Base-by-base conservation (phyloP, 176 grass and related monocot species). In the Cenchrus fungigraminus region DNA sequence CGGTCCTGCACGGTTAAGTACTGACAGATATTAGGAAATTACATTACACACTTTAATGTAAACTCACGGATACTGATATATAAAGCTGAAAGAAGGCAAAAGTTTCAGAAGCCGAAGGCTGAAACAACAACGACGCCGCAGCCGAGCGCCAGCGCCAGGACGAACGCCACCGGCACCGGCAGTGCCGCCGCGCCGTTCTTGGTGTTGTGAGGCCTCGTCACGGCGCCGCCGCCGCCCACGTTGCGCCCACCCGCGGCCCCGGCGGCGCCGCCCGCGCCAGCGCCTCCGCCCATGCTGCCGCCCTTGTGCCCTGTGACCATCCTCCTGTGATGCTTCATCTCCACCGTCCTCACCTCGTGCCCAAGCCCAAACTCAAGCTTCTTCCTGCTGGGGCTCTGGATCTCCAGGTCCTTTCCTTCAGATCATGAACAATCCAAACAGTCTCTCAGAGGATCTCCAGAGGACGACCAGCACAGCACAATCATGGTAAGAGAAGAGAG, bases 251-350 rank as follows among this genome's bases (percentile, higher is more conserved):
- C 68, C 3, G 15, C 6, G n/a, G 32, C 7, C 0, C 11, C 12
- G 9, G 56, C 64, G 1, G 51, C 25, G 2, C 61, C 79, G 9
- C 87, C 80, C 0, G 45, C 66, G 47, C 71, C 65, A 29, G 45
- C 74, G 25, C 25, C 8, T 29, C 85, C 85, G 2, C 78, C 85
- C 12, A 65, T 54, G 57, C 40, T 4, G 25, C 85, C 85, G 7
- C 78, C 85, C 78, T 28, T 87, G 70, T 87, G 85, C 17, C 51
- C 85, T 2, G 56, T 68, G 70, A 19, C 62, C 37, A 87, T 58
- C 37, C 71, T 87, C 85, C 51, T 59, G 17, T 20, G 25, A 59
- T 68, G 60, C 61, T 82, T 82, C n/a, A 71, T 47, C 61, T 81
- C 78, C 70, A 69, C 64, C 4, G 64, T 12, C 42, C 10, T 75